Evolutionary conservation across 352 stramenopile species (phyloP).

Genomic region (Phytopythium sindhum): DNA sequence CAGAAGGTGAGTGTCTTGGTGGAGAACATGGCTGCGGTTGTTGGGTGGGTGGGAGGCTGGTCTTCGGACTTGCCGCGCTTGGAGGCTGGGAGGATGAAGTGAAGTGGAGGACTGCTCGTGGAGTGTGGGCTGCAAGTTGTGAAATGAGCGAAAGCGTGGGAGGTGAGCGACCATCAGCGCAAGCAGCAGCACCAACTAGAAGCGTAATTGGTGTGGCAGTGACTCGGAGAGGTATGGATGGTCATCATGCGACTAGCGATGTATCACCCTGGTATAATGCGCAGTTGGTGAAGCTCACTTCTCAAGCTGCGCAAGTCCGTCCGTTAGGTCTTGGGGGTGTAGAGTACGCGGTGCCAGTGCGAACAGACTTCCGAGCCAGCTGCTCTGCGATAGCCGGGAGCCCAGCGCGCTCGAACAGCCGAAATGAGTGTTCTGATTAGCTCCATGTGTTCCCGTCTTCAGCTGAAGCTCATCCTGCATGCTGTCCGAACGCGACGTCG

Average conservation of each 20-base stretch:
- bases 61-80: background rate
- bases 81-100: background rate
- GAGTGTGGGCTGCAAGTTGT: background rate
- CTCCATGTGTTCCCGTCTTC: background rate
- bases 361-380: background rate
- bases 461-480: background rate
- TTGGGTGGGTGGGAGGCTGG: background rate
- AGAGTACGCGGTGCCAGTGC: background rate
- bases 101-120: background rate
- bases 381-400: background rate
- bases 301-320: background rate
- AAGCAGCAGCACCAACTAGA: too few species aligned
- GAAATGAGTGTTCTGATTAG: background rate
- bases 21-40: slow-evolving; percentile 1
- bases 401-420: background rate
- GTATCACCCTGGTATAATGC: too few species aligned
- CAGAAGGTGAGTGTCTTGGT: slow-evolving; percentile 4
- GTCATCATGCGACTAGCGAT: too few species aligned
- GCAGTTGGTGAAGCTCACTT: too few species aligned
- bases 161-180: background rate
- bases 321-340: background rate
- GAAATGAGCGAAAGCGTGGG: background rate
- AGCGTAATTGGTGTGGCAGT: too few species aligned
- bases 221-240: too few species aligned
- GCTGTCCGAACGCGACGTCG: background rate